Base-by-base conservation (phyloP, 1,139 yeast species). In the Taiozyma sp. region DNA sequence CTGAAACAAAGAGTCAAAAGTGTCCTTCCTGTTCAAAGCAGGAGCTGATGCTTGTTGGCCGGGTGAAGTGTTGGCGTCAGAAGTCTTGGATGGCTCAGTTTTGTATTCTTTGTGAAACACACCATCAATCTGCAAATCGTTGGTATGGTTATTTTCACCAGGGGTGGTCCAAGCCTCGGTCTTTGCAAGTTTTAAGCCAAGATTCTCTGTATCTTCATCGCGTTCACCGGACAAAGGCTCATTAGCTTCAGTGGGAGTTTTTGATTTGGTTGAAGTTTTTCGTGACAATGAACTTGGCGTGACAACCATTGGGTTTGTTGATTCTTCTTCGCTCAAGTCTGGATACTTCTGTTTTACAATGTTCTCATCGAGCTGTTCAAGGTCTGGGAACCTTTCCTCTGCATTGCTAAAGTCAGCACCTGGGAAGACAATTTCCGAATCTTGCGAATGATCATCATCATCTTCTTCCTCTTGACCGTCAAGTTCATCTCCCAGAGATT, bases 141-240 rank as follows among this genome's bases (percentile, higher is more conserved):
- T 48, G 12, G 34, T 27, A 13, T 22, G 10, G 10, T 44, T 34
- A 14, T 42, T 44, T 4, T 28, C 22, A 6, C 44, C 38, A 22
- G 59, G 59, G 14, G 41, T 29, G 2, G 50, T 48, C 65, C 65
- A 60, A 0, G 63, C 64, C 30, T 58, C 64, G 1, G 65, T 61
- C 10, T 52, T 49, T 1, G 59, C 44, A 8, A 59, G 23, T 34
- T 56, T 58, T 32, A 51, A 47, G 8, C 55, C 61, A 19, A 46
- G 14, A n/a, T 51, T 49, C 19, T 49, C 48, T 23, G 48, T 47
- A 9, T 27, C 39, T 27, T 43, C 46, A 1, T 27, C 29, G n/a
- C n/a, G 36, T n/a, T 32, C 36, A n/a, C 14, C n/a, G 19, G 36
- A 7, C 36, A 32, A 32, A 10, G 16, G 36, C 6, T 47, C 47